Evolutionary conservation across 2,329 filamentous ascomycete species (phyloP), one percentile per base, ranked within the genome.

Genomic region (Apiospora koreana): DNA sequence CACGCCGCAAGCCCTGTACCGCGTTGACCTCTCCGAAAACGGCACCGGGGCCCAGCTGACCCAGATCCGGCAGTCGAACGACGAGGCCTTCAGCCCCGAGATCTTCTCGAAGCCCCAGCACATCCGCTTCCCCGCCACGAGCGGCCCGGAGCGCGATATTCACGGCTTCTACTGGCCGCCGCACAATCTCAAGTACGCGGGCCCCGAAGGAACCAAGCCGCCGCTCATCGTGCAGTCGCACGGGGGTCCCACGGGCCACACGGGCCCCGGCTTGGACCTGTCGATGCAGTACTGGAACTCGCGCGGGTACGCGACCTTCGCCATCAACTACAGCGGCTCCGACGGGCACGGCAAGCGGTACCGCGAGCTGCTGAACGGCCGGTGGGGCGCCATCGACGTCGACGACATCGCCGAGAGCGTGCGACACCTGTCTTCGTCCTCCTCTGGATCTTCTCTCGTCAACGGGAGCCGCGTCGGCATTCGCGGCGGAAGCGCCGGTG

Each of bases 291-390:
- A 86, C 74, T 87, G 84, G 73, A 88, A 86, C 0, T 85, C 86
- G 4, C 80, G 87, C 16, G 87, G 87, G 4, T 89, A 85, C 69
- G 86, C 86, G 1, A 83, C 83, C 66, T 81, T 85, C 16, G 79
- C 80, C 2, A 78, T 88, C 43, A 88, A 89, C 75, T 87, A 88
- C 74, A 82, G 81, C 2, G 87, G 87, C 3, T 87, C 85, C 1
- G 84, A 82, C 0, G 86, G 84, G 1, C 85, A 87, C 74, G 86
- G 87, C 0, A 80, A 83, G 3, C 78, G 80, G 8, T 89, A 88
- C 72, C 82, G 86, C 0, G 81, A 86, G 35, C 78, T 81, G 5
- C 79, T 89, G 0, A 84, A 86, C 68, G 81, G 82, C 0, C 79
- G 83, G 31, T 88, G 85, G 86, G 87, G 87, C 7, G 72, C 85